Base-by-base conservation (phyloP, 1,139 yeast species). In the Magnusiomyces fungicola region DNA sequence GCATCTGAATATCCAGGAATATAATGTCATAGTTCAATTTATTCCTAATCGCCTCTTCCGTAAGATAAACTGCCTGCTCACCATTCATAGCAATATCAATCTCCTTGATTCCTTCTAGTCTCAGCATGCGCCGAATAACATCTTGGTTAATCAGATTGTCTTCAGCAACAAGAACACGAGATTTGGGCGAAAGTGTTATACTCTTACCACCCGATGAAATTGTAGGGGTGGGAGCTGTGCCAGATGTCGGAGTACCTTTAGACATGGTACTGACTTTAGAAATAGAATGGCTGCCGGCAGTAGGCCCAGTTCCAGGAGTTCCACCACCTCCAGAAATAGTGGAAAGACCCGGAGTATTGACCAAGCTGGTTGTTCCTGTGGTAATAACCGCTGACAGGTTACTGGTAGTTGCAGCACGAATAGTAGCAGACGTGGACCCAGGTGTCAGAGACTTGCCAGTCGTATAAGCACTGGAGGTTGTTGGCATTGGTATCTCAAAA, bases 1-100 rank as follows among this genome's bases (percentile, higher is more conserved):
- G 98, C 98, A 92, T 92, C 66, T 89, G 96, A 47, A 92, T 88
- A 68, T 92, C 98, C 97, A 92, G 90, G 61, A 92, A 85, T 6
- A 92, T 79, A 49, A 92, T 68, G 60, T 86, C 92, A 64, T 74
- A 88, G 42, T 58, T 61, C 5, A 58, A 50, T 2, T 69, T 65
- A 16, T 61, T 60, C 18, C 68, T 73, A 49, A 72, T 69, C 3
- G 81, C 72, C 36, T 73, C 74, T 55, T 76, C 74, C 1, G 86
- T 81, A 48, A 73, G 70, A 25, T 79, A 80, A 41, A 87, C 80
- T 0, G 95, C 97, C 58, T 85, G 94, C 42, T 80, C 82, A n/a
- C 98, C 98, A 65, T 90, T 92, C 53, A 83, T 77, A 0, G 96
- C 97, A 67, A 87, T 69, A 5, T 81, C 81, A 43, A 92, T 72